Conservation (phyloP, 805 yeast species). For the Metschnikowia rubicola region DNA sequence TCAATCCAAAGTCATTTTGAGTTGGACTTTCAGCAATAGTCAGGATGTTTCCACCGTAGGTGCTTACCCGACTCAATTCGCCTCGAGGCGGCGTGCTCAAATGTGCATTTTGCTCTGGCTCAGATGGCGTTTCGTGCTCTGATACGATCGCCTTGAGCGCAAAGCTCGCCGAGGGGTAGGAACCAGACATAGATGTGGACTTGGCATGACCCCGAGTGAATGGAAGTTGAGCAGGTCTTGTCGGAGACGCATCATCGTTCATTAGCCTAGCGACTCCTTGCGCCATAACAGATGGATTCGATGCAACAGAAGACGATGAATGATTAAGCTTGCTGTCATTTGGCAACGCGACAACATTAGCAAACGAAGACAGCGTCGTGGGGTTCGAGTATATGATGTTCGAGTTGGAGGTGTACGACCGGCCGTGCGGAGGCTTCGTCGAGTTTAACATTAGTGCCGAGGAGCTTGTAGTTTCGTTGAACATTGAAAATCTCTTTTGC, state of each 20-base stretch:
- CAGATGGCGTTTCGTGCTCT: slow-evolving; percentile 41
- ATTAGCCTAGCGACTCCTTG: not conserved
- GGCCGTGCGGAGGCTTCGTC: slow-evolving; percentile 23
- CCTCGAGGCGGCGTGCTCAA: slow-evolving; percentile 3
- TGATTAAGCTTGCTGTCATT: slow-evolving; percentile 13
- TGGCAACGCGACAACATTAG: slow-evolving; percentile 51
- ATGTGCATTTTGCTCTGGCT: slow-evolving; percentile 1
- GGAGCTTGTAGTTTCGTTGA: slow-evolving; percentile 37
- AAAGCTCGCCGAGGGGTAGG: slow-evolving; percentile 55
- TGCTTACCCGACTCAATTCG: slow-evolving; percentile 18
- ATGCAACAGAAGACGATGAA: slow-evolving; percentile 22
- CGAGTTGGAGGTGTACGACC: slow-evolving; percentile 35
- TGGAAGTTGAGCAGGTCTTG: slow-evolving; percentile 3
- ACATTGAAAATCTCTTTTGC: slow-evolving; percentile 45
- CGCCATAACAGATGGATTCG: slow-evolving; percentile 1
- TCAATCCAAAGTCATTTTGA: slow-evolving; percentile 7
- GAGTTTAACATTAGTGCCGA: slow-evolving; percentile 34
- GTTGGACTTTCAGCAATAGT: slow-evolving; percentile 47
- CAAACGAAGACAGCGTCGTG: slow-evolving; percentile 57
- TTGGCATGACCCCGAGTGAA: slow-evolving; percentile 27
- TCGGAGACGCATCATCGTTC: slow-evolving; percentile 8
- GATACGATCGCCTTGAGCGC: slow-evolving; percentile 74
- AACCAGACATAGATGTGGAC: slow-evolving; percentile 28
- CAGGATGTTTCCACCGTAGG: slow-evolving; percentile 37
- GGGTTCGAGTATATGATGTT: slow-evolving; percentile 49